Evolutionary conservation across 2,329 filamentous ascomycete species (phyloP).

Genomic region (Coniochaeta sp.): DNA sequence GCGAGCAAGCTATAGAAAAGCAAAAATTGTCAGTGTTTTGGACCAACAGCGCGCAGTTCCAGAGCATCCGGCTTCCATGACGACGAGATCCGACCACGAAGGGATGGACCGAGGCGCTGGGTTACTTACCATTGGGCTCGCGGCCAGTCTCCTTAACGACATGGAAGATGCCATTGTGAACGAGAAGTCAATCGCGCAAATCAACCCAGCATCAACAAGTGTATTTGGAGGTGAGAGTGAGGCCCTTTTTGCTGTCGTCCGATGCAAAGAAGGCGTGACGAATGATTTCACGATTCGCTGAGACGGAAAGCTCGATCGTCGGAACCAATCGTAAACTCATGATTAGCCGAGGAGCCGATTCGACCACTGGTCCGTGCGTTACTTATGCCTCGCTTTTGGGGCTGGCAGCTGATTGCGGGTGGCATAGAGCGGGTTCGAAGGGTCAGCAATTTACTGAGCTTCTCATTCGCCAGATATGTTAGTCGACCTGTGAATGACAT

Average conservation of each 20-base stretch:
- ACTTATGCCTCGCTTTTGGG: not conserved
- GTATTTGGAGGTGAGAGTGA: not conserved
- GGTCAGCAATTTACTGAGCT: not conserved
- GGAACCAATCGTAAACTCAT: slow-evolving; percentile 16
- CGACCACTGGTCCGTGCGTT: slow-evolving; percentile 9
- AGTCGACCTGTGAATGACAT: too few relatives aligned
- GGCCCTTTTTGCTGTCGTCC: not conserved
- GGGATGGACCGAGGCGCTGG: not conserved
- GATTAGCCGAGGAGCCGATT: slow-evolving; percentile 24
- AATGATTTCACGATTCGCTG: slow-evolving; percentile 8
- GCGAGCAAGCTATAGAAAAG: slow-evolving; percentile 52
- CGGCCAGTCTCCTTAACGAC: slow-evolving; percentile 54
- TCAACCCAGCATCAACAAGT: slow-evolving; percentile 1
- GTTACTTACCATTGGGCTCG: slow-evolving; percentile 47
- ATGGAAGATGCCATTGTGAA: slow-evolving; percentile 53
- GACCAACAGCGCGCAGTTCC: not conserved
- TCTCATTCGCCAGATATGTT: not conserved
- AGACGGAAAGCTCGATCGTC: slow-evolving; percentile 3
- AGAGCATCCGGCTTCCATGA: not conserved
- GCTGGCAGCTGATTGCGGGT: not conserved
- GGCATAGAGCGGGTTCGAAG: not conserved
- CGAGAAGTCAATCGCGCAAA: slow-evolving; percentile 14
- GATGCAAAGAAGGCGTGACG: slow-evolving; percentile 2
- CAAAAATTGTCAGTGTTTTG: not conserved
- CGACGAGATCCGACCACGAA: not conserved